Evolutionary conservation across 1,284 basidiomycete genomes (phyloP), one percentile per base, ranked within the genome.

Genomic region (Leccinum fallax): DNA sequence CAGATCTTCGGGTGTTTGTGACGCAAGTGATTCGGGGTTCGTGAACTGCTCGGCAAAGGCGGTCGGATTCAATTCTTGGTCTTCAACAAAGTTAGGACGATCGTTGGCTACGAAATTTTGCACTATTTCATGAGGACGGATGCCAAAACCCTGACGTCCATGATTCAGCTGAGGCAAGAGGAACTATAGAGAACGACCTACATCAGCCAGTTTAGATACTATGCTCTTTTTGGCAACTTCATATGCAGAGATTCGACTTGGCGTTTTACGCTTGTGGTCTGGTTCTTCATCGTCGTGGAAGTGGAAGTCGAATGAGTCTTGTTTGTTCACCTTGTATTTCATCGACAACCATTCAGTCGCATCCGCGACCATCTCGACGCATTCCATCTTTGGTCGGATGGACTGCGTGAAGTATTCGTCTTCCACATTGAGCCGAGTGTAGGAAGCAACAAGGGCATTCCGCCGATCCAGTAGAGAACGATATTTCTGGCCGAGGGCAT

Each of bases 321-420:
- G 84, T 71, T 87, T 90, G 76, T 89, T 88, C 69, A 87, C 85
- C 71, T 88, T 89, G 72, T 95, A 94, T 73, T 91, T 93, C 82
- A 95, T 87, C 26, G 85, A 80, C 54, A 99, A 77, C 94, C 95
- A 99, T 69, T 97, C 96, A 0, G 91, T 89, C 19, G 93, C 87
- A 71, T 99, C 97, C 0, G 93, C 89, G 11, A 97, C 91, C 66
- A 94, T 86, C 76, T 99, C 97, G 48, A 97, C 89, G 57, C 84
- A 86, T 63, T 92, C 89, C 46, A 90, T 81, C 65, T 82, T 83
- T 53, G 84, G 81, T 52, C 80, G 76, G 55, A 93, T 80, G 62
- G 88, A 84, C 40, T 85, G 84, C 59, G 87, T 84, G 71, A 89
- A 94, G 68, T 94, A 93, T 48, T 87, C 81, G 66, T 94, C 90